These are phyloP conservation scores for Scenedesmus sp. DNA, from an alignment of 163 green algal genomes.

Conservation along the genomic window DNA sequence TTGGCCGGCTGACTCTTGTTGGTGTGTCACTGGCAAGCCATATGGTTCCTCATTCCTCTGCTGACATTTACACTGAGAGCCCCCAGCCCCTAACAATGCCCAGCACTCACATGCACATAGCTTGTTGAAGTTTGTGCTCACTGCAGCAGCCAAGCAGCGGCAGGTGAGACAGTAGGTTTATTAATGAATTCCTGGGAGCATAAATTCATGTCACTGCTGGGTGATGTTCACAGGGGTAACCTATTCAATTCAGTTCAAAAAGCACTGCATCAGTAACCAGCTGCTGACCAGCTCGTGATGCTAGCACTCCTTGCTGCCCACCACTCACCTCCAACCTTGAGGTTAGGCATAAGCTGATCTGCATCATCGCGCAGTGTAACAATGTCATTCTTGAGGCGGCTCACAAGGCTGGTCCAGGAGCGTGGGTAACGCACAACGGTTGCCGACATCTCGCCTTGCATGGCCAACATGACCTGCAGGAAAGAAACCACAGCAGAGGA, in stretches of 20 bases:
- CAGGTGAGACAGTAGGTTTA: neutral
- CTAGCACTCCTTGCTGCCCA: neutral
- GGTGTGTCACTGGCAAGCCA: neutral
- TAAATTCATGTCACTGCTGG: too few species aligned
- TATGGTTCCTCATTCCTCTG: neutral
- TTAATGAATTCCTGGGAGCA: neutral
- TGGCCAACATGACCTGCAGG: constrained; percentile 7
- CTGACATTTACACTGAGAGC: neutral
- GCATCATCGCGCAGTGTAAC: constrained; percentile 8
- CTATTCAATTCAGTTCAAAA: too few species aligned
- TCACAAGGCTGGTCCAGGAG: neutral
- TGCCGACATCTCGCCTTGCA: constrained; percentile 48
- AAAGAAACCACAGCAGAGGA: neutral
- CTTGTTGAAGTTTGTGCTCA: constrained; percentile 52
- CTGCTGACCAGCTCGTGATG: too few species aligned
- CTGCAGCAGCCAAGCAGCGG: neutral
- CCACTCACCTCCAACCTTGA: constrained; percentile 35
- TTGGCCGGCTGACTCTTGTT: neutral
- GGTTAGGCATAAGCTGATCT: neutral
- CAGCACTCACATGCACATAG: constrained; percentile 8
- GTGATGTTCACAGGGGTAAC: too few species aligned
- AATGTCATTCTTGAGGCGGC: constrained; percentile 29
- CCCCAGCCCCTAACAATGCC: neutral
- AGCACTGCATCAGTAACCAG: too few species aligned
- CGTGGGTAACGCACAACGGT: constrained; percentile 27